Evolutionary conservation across 2,329 filamentous ascomycete genomes (phyloP).

Genomic region (Leptographium radiaticola): DNA sequence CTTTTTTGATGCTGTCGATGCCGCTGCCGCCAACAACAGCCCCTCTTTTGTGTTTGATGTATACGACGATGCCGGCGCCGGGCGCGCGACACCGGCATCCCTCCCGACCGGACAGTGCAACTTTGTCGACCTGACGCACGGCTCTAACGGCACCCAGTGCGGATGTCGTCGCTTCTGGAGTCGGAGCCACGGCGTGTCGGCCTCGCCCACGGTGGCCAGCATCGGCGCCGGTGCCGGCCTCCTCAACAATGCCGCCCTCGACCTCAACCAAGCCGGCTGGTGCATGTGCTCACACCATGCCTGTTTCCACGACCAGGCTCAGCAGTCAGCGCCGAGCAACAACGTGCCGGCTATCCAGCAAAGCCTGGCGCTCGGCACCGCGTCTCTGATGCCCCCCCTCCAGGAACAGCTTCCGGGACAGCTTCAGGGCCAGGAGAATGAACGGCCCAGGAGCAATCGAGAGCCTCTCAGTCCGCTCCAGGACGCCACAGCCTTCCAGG

Average conservation of each 20-base stretch:
- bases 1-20: constrained; percentile 31
- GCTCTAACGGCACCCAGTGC: constrained; percentile 38
- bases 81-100: constrained; percentile 12
- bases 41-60: constrained; percentile 37
- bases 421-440: constrained; percentile 33
- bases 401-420: too few species aligned
- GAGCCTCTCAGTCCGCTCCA: constrained; percentile 39
- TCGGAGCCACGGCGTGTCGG: constrained; percentile 20
- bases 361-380: constrained; percentile 5
- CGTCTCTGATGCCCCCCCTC: not conserved
- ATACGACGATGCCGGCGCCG: constrained; percentile 30
- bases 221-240: constrained; percentile 17
- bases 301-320: constrained; percentile 38
- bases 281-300: constrained; percentile 53
- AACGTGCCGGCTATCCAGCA: not conserved
- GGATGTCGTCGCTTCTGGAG: constrained; percentile 51
- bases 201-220: not conserved
- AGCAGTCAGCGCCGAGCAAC: constrained; percentile 9
- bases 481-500: constrained; percentile 28
- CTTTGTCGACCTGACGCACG: constrained; percentile 39
- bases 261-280: constrained; percentile 27
- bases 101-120: constrained; percentile 44
- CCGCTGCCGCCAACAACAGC: constrained; percentile 19
- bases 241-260: constrained; percentile 15
- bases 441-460: constrained; percentile 31